Percentiles rank a stretch among this genome's conserved stretches.
These are phyloP conservation scores for Beauveria medogensis DNA, from an alignment of 2,329 filamentous ascomycete genomes.

Conservation along the genomic window DNA sequence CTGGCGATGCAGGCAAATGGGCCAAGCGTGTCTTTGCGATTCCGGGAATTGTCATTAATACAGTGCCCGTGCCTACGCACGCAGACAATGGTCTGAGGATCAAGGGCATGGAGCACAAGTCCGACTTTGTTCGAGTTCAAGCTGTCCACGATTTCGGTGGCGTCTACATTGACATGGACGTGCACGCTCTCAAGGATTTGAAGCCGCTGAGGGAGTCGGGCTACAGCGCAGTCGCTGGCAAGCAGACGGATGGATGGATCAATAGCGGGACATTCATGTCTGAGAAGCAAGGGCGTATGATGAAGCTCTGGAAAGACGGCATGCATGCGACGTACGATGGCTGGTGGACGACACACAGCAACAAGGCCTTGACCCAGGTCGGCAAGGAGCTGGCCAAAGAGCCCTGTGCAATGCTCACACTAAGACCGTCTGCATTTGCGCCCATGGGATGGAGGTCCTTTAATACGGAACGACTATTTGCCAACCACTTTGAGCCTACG, in stretches of 20 bases:
- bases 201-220: constrained; percentile 9
- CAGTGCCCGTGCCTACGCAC: constrained; percentile 23
- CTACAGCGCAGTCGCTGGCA: constrained; percentile 14
- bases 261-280: constrained; percentile 20
- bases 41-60: constrained; percentile 16
- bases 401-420: constrained; percentile 19
- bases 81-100: constrained; percentile 15
- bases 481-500: constrained; percentile 12
- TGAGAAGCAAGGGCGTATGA: constrained; percentile 13
- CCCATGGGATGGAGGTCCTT: constrained; percentile 16
- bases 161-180: constrained; percentile 18
- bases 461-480: constrained; percentile 13
- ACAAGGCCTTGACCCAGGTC: constrained; percentile 18
- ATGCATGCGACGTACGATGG: constrained; percentile 22
- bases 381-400: constrained; percentile 38
- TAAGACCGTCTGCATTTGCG: constrained; percentile 19
- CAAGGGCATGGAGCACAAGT: constrained; percentile 14
- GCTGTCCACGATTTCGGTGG: constrained; percentile 17
- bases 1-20: constrained; percentile 17
- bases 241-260: constrained; percentile 13
- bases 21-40: constrained; percentile 17
- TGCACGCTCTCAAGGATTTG: constrained; percentile 14
- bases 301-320: constrained; percentile 15
- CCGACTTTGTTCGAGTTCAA: constrained; percentile 18
- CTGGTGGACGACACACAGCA: constrained; percentile 22